Base-by-base conservation (phyloP, 371 early-diverging fungal species). In the Choanephora cucurbitarum region DNA sequence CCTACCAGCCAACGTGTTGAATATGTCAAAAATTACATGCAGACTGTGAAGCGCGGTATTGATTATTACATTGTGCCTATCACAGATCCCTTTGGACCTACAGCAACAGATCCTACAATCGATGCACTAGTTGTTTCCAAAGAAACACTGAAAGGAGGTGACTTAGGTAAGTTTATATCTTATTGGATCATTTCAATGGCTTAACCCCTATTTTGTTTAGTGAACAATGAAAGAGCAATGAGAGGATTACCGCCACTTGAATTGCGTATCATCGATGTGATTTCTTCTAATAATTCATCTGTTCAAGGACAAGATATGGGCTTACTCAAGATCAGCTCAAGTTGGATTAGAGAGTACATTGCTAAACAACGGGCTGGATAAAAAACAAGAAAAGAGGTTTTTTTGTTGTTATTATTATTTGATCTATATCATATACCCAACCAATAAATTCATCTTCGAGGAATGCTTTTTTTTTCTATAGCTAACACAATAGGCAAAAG, bases 11-110 rank as follows among this genome's bases (percentile, higher is more conserved):
- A 57, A 13, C 84, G 98, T 9, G 70, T 90, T 22, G 49, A 70
- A 15, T 58, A 63, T 17, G 92, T 91, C 0, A 43, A 70, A 18
- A 21, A 53, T 22, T 96, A 93, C 54, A 62, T 95, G 41, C 62
- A 78, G 5, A 61, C 56, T 28, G 66, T 91, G 32, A 75, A 72
- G 55, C 80, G 79, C 5, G 77, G 51, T 17, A 54, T 91, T 3
- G 31, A 49, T 10, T 78, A 82, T 57, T 62, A 89, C 58, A 80
- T 90, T 5, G 89, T 80, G 5, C 89, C 90, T 1, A 86, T 97
- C 18, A 61, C 59, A 31, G 97, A 98, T 62, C 87, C 87, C 0
- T 94, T 84, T 67, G 98, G 98, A 0, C 98, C 98, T 0, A 94
- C 97, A 1, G 81, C 85, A 3, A 82, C 83, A 0, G 93, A 92